Conservation (phyloP, 2,329 filamentous ascomycete genomes). For the Neofusicoccum kwambonambiense region DNA sequence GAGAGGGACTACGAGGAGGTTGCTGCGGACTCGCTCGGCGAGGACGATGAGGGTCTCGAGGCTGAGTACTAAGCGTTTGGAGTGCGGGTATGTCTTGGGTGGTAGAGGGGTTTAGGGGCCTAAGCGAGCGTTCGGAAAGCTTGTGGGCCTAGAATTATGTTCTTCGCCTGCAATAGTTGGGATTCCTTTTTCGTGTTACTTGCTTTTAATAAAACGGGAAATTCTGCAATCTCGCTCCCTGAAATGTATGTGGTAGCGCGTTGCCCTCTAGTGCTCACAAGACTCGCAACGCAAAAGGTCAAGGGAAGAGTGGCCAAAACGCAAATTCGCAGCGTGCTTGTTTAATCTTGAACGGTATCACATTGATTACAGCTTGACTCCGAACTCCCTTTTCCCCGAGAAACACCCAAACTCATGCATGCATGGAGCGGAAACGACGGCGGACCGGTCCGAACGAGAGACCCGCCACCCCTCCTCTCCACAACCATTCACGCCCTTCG, state of each 20-base stretch:
- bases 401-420: neutral
- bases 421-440: neutral
- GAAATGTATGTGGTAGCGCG: neutral
- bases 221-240: constrained; percentile 11
- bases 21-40: constrained; percentile 65
- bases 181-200: constrained; percentile 15
- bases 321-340: neutral
- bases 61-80: constrained; percentile 40
- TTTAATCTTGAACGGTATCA: neutral
- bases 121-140: constrained; percentile 5
- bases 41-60: constrained; percentile 53
- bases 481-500: too few relatives aligned
- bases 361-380: neutral
- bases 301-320: neutral
- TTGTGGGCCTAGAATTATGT: constrained; percentile 16
- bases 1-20: constrained; percentile 89
- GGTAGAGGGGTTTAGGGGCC: constrained; percentile 4
- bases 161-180: constrained; percentile 15
- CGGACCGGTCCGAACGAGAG: constrained; percentile 3
- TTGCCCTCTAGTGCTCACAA: neutral
- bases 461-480: neutral
- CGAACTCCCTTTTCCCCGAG: neutral
- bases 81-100: constrained; percentile 1
- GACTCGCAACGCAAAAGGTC: neutral
- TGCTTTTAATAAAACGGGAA: constrained; percentile 16